Conservation (phyloP, 805 yeast species). For the Wickerhamiella dianesei region DNA sequence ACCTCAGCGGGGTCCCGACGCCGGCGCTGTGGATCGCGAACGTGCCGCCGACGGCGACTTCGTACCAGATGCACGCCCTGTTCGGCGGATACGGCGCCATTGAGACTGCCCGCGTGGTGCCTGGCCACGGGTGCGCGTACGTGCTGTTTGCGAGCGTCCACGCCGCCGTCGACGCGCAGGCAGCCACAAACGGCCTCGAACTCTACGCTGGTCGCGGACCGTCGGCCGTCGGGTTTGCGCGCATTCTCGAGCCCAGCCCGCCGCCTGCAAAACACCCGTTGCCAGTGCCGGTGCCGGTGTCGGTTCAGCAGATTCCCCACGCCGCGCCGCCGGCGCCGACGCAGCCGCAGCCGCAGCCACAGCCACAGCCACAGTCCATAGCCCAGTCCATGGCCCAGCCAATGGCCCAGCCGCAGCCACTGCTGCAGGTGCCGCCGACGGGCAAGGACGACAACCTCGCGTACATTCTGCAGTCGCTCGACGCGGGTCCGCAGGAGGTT, state of each 20-base stretch:
- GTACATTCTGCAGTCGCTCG: conserved; percentile 24
- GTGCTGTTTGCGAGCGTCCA: conserved; percentile 64
- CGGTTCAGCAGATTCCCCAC: conserved; percentile 11
- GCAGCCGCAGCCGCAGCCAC: too few relatives aligned
- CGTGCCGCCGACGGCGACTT: conserved; percentile 47
- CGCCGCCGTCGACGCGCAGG: conserved; percentile 65
- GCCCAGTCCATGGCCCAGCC: too few relatives aligned
- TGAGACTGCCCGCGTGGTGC: conserved; percentile 46
- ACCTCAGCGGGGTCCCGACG: conserved; percentile 16
- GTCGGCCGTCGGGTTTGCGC: conserved; percentile 74
- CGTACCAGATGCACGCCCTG: conserved; percentile 46
- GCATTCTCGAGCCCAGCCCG: conserved; percentile 30
- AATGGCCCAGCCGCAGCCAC: conserved; percentile 22
- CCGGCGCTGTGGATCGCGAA: conserved; percentile 67
- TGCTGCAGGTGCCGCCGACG: background rate
- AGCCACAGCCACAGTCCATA: too few relatives aligned
- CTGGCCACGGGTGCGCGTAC: conserved; percentile 34
- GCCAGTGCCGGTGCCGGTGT: conserved; percentile 19
- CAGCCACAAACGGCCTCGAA: conserved; percentile 68
- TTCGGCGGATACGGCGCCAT: conserved; percentile 51
- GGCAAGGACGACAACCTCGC: conserved; percentile 12
- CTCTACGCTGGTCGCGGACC: conserved; percentile 63
- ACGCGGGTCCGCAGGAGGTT: conserved; percentile 22
- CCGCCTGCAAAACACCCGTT: conserved; percentile 4
- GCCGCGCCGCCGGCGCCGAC: too few relatives aligned